A percentile compares a stretch with the other conserved stretches of the same genome.
These are phyloP conservation scores for Penstemon eatonii DNA, from an alignment of 257 asterid genomes.

Conservation along the genomic window DNA sequence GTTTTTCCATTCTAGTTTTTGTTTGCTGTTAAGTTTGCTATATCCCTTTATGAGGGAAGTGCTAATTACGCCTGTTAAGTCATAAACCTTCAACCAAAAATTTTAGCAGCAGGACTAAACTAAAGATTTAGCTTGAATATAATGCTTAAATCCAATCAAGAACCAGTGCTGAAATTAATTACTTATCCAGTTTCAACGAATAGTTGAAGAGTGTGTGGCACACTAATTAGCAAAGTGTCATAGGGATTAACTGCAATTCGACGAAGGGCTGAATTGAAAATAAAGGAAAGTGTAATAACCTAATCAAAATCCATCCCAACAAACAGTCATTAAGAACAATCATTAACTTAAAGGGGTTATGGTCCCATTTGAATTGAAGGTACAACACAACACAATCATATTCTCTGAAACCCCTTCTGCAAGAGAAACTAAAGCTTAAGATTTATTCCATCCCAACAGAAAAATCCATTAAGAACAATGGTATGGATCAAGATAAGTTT, in stretches of 20 bases:
- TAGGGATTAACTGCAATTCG: too few species aligned
- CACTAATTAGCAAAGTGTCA: too few species aligned
- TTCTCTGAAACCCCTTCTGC: too few species aligned
- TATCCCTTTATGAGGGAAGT: constrained; percentile 58
- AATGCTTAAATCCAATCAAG: constrained; percentile 19
- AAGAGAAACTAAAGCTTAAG: too few species aligned
- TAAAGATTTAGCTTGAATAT: constrained; percentile 3
- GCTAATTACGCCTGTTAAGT: constrained; percentile 73
- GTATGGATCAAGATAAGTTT: too few species aligned
- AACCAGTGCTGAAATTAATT: background rate
- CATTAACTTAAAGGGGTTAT: too few species aligned
- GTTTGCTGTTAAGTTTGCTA: constrained; percentile 58
- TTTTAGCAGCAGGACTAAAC: constrained; percentile 10
- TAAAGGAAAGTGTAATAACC: background rate
- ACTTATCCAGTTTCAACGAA: background rate
- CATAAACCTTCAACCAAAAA: constrained; percentile 73
- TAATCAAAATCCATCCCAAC: background rate
- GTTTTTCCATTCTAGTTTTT: constrained; percentile 88
- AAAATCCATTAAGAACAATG: too few species aligned
- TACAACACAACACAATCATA: too few species aligned
- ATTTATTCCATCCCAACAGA: too few species aligned
- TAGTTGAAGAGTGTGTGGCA: background rate
- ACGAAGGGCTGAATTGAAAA: too few species aligned
- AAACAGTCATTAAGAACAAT: too few species aligned
- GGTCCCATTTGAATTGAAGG: too few species aligned